Evolutionary conservation across 805 yeast species (phyloP), one percentile per base, ranked within the genome.

Genomic region (Kuraishia capsulata): DNA sequence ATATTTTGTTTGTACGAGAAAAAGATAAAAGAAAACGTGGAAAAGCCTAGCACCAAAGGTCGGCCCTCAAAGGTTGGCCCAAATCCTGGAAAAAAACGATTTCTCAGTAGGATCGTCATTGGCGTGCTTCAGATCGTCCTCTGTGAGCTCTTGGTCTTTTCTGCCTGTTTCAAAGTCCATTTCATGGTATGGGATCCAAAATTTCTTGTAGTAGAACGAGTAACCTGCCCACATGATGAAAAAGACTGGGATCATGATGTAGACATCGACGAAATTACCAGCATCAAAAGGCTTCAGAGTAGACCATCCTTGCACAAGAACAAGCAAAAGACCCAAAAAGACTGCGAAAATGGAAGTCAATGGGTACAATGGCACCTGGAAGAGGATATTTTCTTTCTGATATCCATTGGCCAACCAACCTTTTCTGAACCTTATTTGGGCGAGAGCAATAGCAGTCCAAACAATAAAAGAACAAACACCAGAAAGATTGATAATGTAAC

Each of bases 381-480:
- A 79, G 1, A 81, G 82, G 36, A 79, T 60, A 31, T 76, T 80
- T 4, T 54, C 59, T 18, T 63, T 42, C 5, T 62, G 42, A 39
- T 69, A 58, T 20, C 72, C 73, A 39, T 66, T 69, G 8, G 39
- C 43, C 2, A 49, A 39, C 71, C 72, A 66, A 2, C 71, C 74
- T 10, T 45, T 45, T 45, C 86, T 66, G 52, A 79, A 77, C 33
- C 83, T 58, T 14, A 78, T 41, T 44, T 80, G 84, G 28, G 71
- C 66, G 36, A 68, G 61, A 17, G 77, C 67, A 20, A 78, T 72
- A 10, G 68, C 59, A 5, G 78, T 80, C 87, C 86, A 79, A 3
- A 78, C 84, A 36, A 79, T 64, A 41, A 79, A 80, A 3, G 78
- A 76, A 2, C 81, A 75, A 18, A 80, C 81, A 42, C 86, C 85